Conservation (phyloP, 2,329 filamentous ascomycete species). For the Cyphellophora attinorum region DNA sequence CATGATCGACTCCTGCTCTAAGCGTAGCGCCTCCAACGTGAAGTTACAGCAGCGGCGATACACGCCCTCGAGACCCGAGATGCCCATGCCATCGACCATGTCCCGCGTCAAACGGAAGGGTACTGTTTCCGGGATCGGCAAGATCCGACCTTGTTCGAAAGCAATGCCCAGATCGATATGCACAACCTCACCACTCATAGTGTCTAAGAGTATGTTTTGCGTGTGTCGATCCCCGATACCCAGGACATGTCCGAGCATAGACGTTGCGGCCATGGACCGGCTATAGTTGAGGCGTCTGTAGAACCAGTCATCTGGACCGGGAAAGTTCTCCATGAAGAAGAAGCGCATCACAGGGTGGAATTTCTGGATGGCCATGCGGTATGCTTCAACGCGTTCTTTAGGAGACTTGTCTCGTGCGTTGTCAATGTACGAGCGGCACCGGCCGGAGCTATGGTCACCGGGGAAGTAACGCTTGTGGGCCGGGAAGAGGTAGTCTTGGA, state of each 20-base stretch:
- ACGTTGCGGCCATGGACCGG: conserved; percentile 85
- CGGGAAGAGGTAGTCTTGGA: conserved; percentile 86
- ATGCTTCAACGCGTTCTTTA: conserved; percentile 64
- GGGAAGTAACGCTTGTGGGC: conserved; percentile 83
- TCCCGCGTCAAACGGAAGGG: conserved; percentile 92
- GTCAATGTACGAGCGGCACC: conserved; percentile 71
- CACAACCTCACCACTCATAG: conserved; percentile 81
- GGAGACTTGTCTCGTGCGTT: conserved; percentile 60
- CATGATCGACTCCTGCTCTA: conserved; percentile 96
- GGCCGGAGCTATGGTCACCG: conserved; percentile 64
- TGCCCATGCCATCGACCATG: conserved; percentile 93
- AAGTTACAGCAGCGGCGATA: conserved; percentile 98
- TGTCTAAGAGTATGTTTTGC: conserved; percentile 91
- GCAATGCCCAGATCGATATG: conserved; percentile 96
- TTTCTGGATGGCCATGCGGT: conserved; percentile 65
- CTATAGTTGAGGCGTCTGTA: conserved; percentile 81
- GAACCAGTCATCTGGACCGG: conserved; percentile 95
- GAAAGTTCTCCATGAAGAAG: conserved; percentile 94
- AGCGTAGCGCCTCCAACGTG: conserved; percentile 85
- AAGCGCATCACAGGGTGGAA: conserved; percentile 92
- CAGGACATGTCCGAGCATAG: conserved; percentile 85
- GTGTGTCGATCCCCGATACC: conserved; percentile 91
- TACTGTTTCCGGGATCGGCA: conserved; percentile 90
- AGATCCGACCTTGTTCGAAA: conserved; percentile 91
- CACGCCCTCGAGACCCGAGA: conserved; percentile 88